Evolutionary conservation across 2,329 filamentous ascomycete species (phyloP).

Genomic region (Periconia sp.): DNA sequence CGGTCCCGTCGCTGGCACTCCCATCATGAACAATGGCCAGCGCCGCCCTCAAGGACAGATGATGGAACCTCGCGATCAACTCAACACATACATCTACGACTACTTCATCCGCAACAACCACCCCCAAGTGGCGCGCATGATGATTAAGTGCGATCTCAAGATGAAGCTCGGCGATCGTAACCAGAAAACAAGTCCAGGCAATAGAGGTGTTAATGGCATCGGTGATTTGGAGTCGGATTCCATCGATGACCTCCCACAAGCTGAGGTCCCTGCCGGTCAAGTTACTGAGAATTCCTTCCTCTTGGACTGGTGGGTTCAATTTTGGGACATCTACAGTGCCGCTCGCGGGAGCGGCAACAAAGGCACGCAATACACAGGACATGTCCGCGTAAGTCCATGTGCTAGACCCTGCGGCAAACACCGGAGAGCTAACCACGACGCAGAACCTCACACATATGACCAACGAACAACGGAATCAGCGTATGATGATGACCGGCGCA

Average conservation of each 20-base stretch:
- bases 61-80: slow-evolving; percentile 52
- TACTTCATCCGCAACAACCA: slow-evolving; percentile 86
- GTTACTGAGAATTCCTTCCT: slow-evolving; percentile 77
- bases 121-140: slow-evolving; percentile 76
- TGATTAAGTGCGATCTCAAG: slow-evolving; percentile 51
- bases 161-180: slow-evolving; percentile 61
- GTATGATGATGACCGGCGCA: slow-evolving; percentile 65
- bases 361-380: slow-evolving; percentile 68
- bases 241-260: slow-evolving; percentile 81
- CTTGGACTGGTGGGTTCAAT: slow-evolving; percentile 96
- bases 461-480: slow-evolving; percentile 67
- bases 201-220: slow-evolving; percentile 65
- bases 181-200: slow-evolving; percentile 63
- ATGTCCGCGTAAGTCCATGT: slow-evolving; percentile 72
- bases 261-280: slow-evolving; percentile 64
- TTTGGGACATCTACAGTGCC: slow-evolving; percentile 93
- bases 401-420: background rate
- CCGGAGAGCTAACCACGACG: background rate
- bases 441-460: slow-evolving; percentile 70
- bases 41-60: slow-evolving; percentile 31
- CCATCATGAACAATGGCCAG: slow-evolving; percentile 66
- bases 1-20: slow-evolving; percentile 65
- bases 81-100: slow-evolving; percentile 90
- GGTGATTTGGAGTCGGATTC: slow-evolving; percentile 78
- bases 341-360: slow-evolving; percentile 53